Conservation (phyloP, 2,329 filamentous ascomycete species). For the Rhynchosporium agropyri region DNA sequence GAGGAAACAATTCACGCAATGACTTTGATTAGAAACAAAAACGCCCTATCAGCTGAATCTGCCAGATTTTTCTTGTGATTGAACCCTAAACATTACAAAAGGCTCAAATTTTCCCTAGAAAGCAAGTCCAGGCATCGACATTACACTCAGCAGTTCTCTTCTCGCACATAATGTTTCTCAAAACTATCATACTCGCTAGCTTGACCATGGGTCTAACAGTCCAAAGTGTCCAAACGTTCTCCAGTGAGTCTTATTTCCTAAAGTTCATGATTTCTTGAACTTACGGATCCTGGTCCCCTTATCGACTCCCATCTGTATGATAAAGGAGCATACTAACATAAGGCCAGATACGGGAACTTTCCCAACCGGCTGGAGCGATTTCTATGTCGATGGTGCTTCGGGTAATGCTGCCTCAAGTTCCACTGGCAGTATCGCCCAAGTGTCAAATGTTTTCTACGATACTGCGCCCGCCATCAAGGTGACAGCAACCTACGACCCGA, state of each 20-base stretch:
- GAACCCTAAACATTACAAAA: not conserved
- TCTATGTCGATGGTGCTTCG: conserved; percentile 5
- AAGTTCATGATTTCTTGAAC: too few species aligned
- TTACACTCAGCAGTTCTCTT: not conserved
- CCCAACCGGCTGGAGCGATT: conserved; percentile 21
- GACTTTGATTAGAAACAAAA: not conserved
- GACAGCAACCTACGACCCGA: conserved; percentile 47
- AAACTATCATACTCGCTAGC: not conserved
- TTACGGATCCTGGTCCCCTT: too few species aligned
- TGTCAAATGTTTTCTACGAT: conserved; percentile 25
- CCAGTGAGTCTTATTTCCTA: not conserved
- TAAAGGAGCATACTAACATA: not conserved
- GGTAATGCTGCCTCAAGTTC: not conserved
- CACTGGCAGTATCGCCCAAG: conserved; percentile 20
- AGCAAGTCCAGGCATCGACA: not conserved
- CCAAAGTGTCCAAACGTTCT: conserved; percentile 16
- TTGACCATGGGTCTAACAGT: not conserved
- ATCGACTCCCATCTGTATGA: too few species aligned
- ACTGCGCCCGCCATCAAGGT: conserved; percentile 24
- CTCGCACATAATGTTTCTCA: conserved; percentile 8
- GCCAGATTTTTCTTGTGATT: not conserved
- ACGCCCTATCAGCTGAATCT: not conserved
- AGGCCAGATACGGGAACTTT: conserved; percentile 12
- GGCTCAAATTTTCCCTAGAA: not conserved
- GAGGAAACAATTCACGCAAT: not conserved